Evolutionary conservation across 169 alveolate species (phyloP).

Genomic region (Plasmodium vivax): DNA sequence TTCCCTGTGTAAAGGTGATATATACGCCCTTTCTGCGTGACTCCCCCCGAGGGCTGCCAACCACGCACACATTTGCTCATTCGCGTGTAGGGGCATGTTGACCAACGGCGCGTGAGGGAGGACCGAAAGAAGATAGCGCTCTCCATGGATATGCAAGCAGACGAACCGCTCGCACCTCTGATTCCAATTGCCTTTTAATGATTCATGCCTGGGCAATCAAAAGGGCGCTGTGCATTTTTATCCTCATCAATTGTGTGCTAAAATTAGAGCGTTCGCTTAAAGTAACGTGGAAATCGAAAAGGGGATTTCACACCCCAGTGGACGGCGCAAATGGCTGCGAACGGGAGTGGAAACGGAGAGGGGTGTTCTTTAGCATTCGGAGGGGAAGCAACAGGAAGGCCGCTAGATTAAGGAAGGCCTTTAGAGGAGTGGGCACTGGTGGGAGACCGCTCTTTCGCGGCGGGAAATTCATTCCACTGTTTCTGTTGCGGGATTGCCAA

Average conservation of each 20-base stretch:
- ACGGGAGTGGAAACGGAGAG: background rate
- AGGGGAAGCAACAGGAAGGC: background rate
- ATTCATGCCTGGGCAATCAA: background rate
- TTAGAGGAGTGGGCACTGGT: background rate
- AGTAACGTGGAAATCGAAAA: background rate
- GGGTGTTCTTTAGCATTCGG: background rate
- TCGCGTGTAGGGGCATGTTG: background rate
- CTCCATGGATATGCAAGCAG: background rate
- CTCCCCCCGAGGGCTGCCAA: background rate
- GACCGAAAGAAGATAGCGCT: background rate
- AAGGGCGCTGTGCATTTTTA: background rate
- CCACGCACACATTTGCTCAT: background rate
- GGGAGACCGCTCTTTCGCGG: background rate
- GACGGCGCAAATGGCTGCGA: background rate
- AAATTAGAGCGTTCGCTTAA: background rate
- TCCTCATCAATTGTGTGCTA: background rate
- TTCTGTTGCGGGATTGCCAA: background rate
- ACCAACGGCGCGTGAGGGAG: background rate
- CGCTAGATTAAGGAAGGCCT: background rate
- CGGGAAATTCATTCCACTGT: background rate
- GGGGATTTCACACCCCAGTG: background rate
- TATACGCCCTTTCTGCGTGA: background rate
- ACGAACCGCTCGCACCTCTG: background rate
- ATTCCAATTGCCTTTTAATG: background rate
- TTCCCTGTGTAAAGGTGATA: background rate